Percentiles rank a stretch among this genome's conserved stretches.
Evolutionary conservation across 2,329 filamentous ascomycete genomes (phyloP).

Genomic region (Leptographium galeiforme): DNA sequence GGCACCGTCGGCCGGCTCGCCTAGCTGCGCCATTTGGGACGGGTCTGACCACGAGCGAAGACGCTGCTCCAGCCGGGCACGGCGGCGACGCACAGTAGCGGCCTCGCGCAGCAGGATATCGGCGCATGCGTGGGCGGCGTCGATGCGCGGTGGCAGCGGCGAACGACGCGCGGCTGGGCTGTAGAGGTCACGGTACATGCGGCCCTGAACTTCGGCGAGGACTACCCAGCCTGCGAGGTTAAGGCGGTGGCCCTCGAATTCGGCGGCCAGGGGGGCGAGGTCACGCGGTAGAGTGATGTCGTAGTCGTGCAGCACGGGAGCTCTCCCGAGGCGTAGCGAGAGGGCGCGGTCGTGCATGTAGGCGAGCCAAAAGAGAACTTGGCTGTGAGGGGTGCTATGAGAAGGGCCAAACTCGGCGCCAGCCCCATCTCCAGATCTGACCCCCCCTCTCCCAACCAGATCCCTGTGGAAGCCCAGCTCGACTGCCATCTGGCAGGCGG

Average conservation of each 20-base stretch:
- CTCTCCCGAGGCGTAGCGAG: slow-evolving; percentile 43
- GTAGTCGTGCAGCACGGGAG: slow-evolving; percentile 42
- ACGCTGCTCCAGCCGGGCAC: not conserved
- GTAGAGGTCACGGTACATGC: slow-evolving; percentile 45
- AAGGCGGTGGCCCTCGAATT: slow-evolving; percentile 27
- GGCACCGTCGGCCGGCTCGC: not conserved
- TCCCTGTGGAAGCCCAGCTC: slow-evolving; percentile 43
- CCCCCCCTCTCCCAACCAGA: not conserved
- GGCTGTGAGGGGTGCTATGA: not conserved
- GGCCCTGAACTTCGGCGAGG: slow-evolving; percentile 41
- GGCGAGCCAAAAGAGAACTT: slow-evolving; percentile 13
- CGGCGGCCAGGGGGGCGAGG: slow-evolving; percentile 14
- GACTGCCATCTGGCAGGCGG: slow-evolving; percentile 46
- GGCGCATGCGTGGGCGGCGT: slow-evolving; percentile 25
- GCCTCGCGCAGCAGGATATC: slow-evolving; percentile 20
- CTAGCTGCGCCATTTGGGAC: not conserved
- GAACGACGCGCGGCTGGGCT: slow-evolving; percentile 26
- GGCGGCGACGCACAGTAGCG: not conserved
- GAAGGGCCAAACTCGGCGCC: no score
- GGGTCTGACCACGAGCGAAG: not conserved
- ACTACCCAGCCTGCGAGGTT: slow-evolving; percentile 41
- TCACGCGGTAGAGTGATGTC: slow-evolving; percentile 33
- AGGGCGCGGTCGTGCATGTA: slow-evolving; percentile 38
- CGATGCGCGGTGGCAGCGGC: slow-evolving; percentile 24
- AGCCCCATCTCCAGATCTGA: no score